phyloP scores from a whole-genome alignment of 2,329 filamentous ascomycete species.

The Thelonectria discophora region DNA sequence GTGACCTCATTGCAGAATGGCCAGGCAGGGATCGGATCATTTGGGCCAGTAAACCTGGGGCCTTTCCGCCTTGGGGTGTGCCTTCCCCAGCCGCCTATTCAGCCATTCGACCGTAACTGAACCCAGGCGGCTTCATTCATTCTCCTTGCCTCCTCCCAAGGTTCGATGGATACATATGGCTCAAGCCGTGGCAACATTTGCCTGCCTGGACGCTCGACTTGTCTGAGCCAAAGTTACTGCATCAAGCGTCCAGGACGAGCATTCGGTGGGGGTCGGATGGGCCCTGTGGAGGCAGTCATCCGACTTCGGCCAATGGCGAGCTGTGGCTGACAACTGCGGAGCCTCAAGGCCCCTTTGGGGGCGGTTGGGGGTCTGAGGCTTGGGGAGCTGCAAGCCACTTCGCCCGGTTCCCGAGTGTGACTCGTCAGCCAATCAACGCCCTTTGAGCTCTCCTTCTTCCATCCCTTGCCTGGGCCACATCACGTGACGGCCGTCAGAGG shows the following conservation, averaged over 20 bases:
- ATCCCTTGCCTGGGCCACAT: slow-evolving; percentile 1
- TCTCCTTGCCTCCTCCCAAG: neutral
- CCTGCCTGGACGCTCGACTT: neutral
- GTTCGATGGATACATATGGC: slow-evolving; percentile 23
- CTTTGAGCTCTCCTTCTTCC: neutral
- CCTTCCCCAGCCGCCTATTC: slow-evolving; percentile 5
- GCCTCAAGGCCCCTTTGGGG: slow-evolving; percentile 17
- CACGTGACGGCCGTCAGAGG: slow-evolving; percentile 29
- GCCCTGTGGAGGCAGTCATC: slow-evolving; percentile 29
- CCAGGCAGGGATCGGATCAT: slow-evolving; percentile 28
- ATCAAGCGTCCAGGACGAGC: slow-evolving; percentile 31
- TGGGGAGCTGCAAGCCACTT: slow-evolving; percentile 32
- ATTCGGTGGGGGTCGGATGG: slow-evolving; percentile 1
- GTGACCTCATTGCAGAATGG: neutral
- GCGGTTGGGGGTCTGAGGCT: slow-evolving; percentile 25
- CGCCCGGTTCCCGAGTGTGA: slow-evolving; percentile 15
- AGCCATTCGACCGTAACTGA: neutral
- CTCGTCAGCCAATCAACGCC: slow-evolving; percentile 33
- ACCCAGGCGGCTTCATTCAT: neutral
- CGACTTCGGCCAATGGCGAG: slow-evolving; percentile 34
- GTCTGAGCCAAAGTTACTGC: slow-evolving; percentile 8
- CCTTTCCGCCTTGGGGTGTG: neutral
- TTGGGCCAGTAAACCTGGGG: neutral
- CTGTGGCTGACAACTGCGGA: slow-evolving; percentile 11
- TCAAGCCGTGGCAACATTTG: neutral